These are phyloP conservation scores for Adiantum capillusveneris DNA, from an alignment of 75 land plant species.

Conservation along the genomic window DNA sequence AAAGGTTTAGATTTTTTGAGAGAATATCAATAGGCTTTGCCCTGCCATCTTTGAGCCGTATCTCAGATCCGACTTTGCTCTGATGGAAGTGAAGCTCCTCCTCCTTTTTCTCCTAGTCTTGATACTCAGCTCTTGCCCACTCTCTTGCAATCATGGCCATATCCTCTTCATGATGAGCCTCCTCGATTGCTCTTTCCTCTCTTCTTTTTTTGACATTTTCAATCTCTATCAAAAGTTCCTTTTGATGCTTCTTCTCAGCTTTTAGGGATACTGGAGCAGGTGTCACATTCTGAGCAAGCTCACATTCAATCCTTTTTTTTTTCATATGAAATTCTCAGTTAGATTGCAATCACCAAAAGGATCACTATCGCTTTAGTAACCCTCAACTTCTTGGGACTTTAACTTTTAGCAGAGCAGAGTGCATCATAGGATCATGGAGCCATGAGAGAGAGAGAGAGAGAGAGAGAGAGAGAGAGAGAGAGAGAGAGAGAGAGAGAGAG, in stretches of 20 bases:
- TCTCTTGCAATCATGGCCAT: constrained; percentile 95
- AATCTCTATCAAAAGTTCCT: constrained; percentile 94
- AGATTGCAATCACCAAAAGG: constrained; percentile 95
- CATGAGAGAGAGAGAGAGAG: no score
- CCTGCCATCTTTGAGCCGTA: constrained; percentile 89
- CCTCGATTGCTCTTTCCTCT: constrained; percentile 92
- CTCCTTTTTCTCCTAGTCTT: constrained; percentile 99
- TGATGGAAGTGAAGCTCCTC: constrained; percentile 99
- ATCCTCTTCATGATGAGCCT: constrained; percentile 95
- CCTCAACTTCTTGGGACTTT: constrained; percentile 66
- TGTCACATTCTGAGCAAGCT: constrained; percentile 54
- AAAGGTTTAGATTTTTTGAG: constrained; percentile 63
- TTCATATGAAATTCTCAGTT: constrained; percentile 94
- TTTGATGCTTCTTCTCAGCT: constrained; percentile 75
- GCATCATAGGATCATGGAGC: no score
- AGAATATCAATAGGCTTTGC: constrained; percentile 91
- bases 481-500: no score
- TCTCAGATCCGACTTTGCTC: constrained; percentile 92
- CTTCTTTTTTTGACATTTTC: constrained; percentile 98
- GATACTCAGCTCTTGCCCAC: constrained; percentile 91
- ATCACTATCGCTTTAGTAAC: constrained; percentile 94
- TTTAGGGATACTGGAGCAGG: constrained; percentile 58
- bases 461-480: no score
- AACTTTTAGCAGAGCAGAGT: no score
- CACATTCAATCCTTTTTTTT: constrained; percentile 92